Evolutionary conservation across 1,284 basidiomycete species (phyloP).

Genomic region (Agaricales sp.): DNA sequence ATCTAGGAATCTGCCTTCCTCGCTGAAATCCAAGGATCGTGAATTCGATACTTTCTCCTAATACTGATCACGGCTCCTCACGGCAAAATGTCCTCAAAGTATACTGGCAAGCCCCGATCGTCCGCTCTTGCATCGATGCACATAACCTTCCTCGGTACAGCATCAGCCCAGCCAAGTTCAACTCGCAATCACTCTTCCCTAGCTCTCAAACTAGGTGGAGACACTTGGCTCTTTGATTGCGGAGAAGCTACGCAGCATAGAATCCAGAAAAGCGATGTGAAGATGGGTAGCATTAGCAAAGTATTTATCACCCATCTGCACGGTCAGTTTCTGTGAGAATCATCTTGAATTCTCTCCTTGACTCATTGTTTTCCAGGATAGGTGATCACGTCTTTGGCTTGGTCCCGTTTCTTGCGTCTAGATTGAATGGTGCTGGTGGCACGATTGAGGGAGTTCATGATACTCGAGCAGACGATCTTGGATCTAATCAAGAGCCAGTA

Average conservation of each 20-base stretch:
- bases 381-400: conserved; percentile 85
- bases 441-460: conserved; percentile 50
- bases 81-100: too few relatives aligned
- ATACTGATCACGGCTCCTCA: too few relatives aligned
- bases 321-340: conserved; percentile 34
- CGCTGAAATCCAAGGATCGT: too few relatives aligned
- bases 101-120: too few relatives aligned
- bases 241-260: conserved; percentile 86
- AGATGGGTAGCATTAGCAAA: conserved; percentile 74
- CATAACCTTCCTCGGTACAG: conserved; percentile 69
- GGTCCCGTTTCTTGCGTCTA: conserved; percentile 58
- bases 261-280: conserved; percentile 59
- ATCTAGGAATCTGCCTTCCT: too few relatives aligned
- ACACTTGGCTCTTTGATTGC: conserved; percentile 84
- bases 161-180: conserved; percentile 66
- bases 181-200: conserved; percentile 68
- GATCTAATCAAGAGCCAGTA: conserved; percentile 23
- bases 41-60: too few relatives aligned
- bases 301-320: conserved; percentile 93
- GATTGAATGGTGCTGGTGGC: conserved; percentile 63
- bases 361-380: conserved; percentile 18
- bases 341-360: background rate
- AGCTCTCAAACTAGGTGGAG: conserved; percentile 49
- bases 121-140: conserved; percentile 24
- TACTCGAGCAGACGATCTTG: conserved; percentile 26